phyloP scores from a whole-genome alignment of 2,329 filamentous ascomycete species.

The Fusarium caatingaense region DNA sequence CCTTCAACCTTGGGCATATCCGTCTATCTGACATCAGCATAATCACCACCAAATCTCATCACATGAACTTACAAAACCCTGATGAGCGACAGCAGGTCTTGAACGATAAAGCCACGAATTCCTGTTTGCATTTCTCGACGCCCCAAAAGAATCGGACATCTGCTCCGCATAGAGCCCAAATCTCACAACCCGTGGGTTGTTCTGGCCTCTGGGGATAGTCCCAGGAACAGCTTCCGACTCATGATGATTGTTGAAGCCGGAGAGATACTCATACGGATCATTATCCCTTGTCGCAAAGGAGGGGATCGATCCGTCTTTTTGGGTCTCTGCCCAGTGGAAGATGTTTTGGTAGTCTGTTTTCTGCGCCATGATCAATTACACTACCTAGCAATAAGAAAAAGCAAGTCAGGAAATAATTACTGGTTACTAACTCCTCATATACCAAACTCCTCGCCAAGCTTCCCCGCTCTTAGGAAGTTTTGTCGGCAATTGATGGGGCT shows the following conservation, averaged over 20 bases:
- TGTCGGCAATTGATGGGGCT: slow-evolving; percentile 3
- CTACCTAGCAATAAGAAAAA: background rate
- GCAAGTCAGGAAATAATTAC: no score
- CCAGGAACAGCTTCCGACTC: slow-evolving; percentile 59
- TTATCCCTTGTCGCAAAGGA: slow-evolving; percentile 60
- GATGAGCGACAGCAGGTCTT: slow-evolving; percentile 48
- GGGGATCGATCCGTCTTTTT: slow-evolving; percentile 65
- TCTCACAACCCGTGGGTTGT: slow-evolving; percentile 55
- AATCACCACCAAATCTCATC: accelerated
- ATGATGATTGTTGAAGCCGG: slow-evolving; percentile 64
- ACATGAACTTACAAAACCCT: slow-evolving; percentile 40
- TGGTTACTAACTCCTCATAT: background rate
- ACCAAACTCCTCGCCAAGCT: background rate
- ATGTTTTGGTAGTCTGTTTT: slow-evolving; percentile 60
- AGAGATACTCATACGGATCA: slow-evolving; percentile 64
- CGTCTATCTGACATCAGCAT: slow-evolving; percentile 20
- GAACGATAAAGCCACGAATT: slow-evolving; percentile 49
- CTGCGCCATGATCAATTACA: slow-evolving; percentile 5
- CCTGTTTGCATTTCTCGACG: slow-evolving; percentile 47
- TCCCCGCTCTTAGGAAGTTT: background rate
- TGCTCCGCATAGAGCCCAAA: slow-evolving; percentile 57
- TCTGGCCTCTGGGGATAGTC: slow-evolving; percentile 59
- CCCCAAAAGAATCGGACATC: slow-evolving; percentile 54
- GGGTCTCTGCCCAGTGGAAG: slow-evolving; percentile 70
- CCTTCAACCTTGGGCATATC: slow-evolving; percentile 42